Base-by-base conservation (phyloP, 768 basidiomycete species). In the Auriscalpium vulgare region DNA sequence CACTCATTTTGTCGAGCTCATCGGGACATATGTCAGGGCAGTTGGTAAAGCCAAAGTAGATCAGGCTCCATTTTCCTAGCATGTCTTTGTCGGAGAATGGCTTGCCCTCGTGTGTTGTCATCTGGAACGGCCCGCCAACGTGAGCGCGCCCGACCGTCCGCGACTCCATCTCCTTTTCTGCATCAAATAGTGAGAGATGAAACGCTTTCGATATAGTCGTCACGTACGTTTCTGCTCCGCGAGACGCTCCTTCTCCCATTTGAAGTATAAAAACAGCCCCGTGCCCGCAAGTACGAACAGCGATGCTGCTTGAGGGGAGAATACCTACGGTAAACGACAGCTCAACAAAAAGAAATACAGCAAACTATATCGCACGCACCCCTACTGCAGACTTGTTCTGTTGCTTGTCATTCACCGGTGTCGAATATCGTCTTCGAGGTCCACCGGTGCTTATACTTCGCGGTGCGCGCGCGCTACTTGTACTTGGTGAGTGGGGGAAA, bases 11-110 rank as follows among this genome's bases (percentile, higher is more conserved):
- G 75, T 99, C 97, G 34, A 99, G 78, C 72, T 98, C 95, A 54
- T 95, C 91, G 1, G 97, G 97, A 67, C 97, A 99, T 53, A 99
- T 97, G 71, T 99, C 97, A 7, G 97, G 95, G 71, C 97, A 99
- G 71, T 99, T 95, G 35, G 95, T 95, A 75, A 98, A 99, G n/a
- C 97, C 97, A 71, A 99, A 99, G 74, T 97, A 91, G 47, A 91
- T 79, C 57, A 91, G 72, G n/a, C 79, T 88, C 91, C 91, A 97
- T 73, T 90, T 88, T 37, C 94, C 95, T 23, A 88, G 70, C 47
- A 98, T 74, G 65, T 95, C 81, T 54, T 88, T 72, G 47, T 97
- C 87, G 1, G 92, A 88, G 72, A 93, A 98, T 0, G 80, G 69
- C 54, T 67, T 68, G 55, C 83, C 84, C 9, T 82, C 72, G 48